A percentile compares a stretch with the other conserved stretches of the same genome.
phyloP scores from a whole-genome alignment of 2,329 filamentous ascomycete genomes.

The Colletotrichum neosansevieriae region DNA sequence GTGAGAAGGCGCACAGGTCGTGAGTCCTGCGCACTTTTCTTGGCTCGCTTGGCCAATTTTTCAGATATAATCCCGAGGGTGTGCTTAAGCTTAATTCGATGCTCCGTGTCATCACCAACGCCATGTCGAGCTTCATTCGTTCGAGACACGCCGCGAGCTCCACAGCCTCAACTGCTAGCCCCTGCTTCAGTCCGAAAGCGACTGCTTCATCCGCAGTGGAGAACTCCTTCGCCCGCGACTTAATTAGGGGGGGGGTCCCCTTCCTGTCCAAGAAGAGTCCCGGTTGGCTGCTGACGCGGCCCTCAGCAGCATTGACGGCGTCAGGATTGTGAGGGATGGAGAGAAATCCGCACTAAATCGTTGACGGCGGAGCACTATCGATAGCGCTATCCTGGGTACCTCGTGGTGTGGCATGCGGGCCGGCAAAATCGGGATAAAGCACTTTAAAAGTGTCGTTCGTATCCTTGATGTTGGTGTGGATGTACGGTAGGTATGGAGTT shows the following conservation, averaged over 20 bases:
- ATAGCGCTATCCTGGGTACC: slow-evolving; percentile 37
- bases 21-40: slow-evolving; percentile 8
- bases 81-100: slow-evolving; percentile 41
- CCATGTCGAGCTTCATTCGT: slow-evolving; percentile 35
- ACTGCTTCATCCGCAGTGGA: slow-evolving; percentile 30
- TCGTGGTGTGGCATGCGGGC: slow-evolving; percentile 33
- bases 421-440: slow-evolving; percentile 33
- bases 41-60: slow-evolving; percentile 22
- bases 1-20: slow-evolving; percentile 18
- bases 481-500: not conserved
- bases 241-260: slow-evolving; percentile 9
- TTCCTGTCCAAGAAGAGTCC: slow-evolving; percentile 10
- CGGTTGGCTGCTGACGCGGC: slow-evolving; percentile 35
- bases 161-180: slow-evolving; percentile 13
- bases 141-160: slow-evolving; percentile 14
- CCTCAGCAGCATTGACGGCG: slow-evolving; percentile 23
- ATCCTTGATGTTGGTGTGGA: slow-evolving; percentile 7
- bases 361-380: slow-evolving; percentile 27
- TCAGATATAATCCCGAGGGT: slow-evolving; percentile 32
- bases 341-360: slow-evolving; percentile 22
- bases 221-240: slow-evolving; percentile 16
- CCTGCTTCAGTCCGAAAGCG: slow-evolving; percentile 30
- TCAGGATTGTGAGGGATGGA: slow-evolving; percentile 17
- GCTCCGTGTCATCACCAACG: slow-evolving; percentile 36
- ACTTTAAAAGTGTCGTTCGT: slow-evolving; percentile 6